phyloP scores from a whole-genome alignment of 495 filamentous ascomycete species.

The Neurospora sp. region DNA sequence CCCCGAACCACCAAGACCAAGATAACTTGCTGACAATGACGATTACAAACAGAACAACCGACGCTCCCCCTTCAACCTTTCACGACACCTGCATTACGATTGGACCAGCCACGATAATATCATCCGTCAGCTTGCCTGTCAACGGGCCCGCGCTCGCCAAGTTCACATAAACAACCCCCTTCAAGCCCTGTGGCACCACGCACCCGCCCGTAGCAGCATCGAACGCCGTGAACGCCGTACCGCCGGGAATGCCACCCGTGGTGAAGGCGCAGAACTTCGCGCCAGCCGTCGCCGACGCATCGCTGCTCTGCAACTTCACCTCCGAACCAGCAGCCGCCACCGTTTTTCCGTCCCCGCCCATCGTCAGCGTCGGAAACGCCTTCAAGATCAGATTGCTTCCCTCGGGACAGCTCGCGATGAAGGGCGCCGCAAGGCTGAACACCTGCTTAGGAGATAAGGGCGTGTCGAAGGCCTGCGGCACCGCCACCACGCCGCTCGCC shows the following conservation, averaged over 20 bases:
- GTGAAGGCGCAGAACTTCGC: constrained; percentile 49
- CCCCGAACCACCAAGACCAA: background rate
- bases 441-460: constrained; percentile 47
- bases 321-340: constrained; percentile 29
- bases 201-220: constrained; percentile 33
- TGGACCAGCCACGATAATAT: constrained; percentile 42
- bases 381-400: constrained; percentile 47
- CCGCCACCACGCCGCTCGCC: constrained; percentile 33
- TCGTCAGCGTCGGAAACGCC: constrained; percentile 46
- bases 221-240: constrained; percentile 44
- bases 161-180: constrained; percentile 47
- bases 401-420: constrained; percentile 50
- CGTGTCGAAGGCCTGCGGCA: constrained; percentile 52
- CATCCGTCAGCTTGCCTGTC: constrained; percentile 36
- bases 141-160: constrained; percentile 36
- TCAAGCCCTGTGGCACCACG: constrained; percentile 37
- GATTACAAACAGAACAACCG: background rate
- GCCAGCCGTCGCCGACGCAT: constrained; percentile 20
- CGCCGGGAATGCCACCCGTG: constrained; percentile 38
- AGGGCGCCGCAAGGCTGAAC: constrained; percentile 54
- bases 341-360: constrained; percentile 12
- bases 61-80: constrained; percentile 1
- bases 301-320: constrained; percentile 30
- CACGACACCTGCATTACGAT: constrained; percentile 43
- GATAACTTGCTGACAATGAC: background rate